Conservation (phyloP, 495 filamentous ascomycete species). For the Massariosphaeria phaeospora region DNA sequence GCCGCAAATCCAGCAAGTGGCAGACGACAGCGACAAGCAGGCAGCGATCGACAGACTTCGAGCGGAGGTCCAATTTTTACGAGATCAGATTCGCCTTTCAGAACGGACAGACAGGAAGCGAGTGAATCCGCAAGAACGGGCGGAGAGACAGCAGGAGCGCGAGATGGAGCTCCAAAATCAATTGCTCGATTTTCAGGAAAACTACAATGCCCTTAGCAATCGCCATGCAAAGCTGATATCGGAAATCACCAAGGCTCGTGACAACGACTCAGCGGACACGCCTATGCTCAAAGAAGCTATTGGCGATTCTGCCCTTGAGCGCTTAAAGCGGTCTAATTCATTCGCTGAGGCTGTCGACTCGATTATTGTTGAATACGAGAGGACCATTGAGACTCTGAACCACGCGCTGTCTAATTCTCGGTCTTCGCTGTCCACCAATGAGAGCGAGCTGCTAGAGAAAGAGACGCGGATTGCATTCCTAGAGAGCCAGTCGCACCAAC, state of each 20-base stretch:
- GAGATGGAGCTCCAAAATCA: conserved; percentile 93
- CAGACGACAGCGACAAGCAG: conserved; percentile 91
- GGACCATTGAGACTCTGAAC: conserved; percentile 93
- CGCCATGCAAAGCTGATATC: conserved; percentile 94
- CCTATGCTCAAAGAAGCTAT: conserved; percentile 51
- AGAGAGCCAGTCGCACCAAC: conserved; percentile 85
- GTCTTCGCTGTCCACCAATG: conserved; percentile 71
- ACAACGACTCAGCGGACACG: conserved; percentile 53
- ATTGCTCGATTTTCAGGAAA: conserved; percentile 87
- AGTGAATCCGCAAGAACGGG: conserved; percentile 58
- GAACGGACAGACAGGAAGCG: conserved; percentile 62
- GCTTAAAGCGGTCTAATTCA: conserved; percentile 87
- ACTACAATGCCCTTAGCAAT: conserved; percentile 82
- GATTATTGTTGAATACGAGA: conserved; percentile 95
- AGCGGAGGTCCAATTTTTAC: conserved; percentile 87
- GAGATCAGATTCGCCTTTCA: conserved; percentile 76
- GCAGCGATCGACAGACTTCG: conserved; percentile 90
- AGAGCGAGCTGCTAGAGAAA: conserved; percentile 82
- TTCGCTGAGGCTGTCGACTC: conserved; percentile 94
- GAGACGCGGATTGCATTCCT: conserved; percentile 88
- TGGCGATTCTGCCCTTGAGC: conserved; percentile 77
- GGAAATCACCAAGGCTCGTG: conserved; percentile 81
- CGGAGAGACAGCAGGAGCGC: conserved; percentile 73
- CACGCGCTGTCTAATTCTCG: conserved; percentile 86
- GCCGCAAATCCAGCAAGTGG: conserved; percentile 85